Percentiles rank a stretch among this genome's conserved stretches.
phyloP scores from a whole-genome alignment of 129 eudicot genomes.

The Apium graveolens region DNA sequence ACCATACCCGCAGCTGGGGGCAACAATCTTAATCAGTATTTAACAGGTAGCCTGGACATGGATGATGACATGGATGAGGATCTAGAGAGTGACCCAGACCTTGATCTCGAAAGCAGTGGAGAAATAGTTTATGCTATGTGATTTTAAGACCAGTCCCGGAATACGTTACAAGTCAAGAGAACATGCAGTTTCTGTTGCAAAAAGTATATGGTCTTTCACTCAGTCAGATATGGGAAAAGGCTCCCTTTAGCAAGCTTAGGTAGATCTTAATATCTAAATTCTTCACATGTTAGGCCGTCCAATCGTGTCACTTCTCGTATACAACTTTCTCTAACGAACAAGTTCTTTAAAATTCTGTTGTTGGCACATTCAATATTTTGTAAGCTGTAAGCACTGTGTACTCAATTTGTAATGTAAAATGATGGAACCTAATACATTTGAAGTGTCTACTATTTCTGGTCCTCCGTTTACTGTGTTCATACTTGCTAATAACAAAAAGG shows the following conservation, averaged over 20 bases:
- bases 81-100: conserved; percentile 78
- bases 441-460: not conserved
- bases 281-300: not conserved
- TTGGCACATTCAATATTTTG: not conserved
- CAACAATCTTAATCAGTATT: conserved; percentile 53
- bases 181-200: not conserved
- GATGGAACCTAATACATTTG: not conserved
- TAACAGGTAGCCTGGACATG: conserved; percentile 74
- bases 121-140: conserved; percentile 91
- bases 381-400: not conserved
- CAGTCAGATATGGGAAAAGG: not conserved
- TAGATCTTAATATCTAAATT: not conserved
- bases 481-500: not conserved
- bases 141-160: not conserved
- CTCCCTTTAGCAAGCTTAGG: not conserved
- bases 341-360: not conserved
- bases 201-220: not conserved
- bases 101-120: conserved; percentile 90
- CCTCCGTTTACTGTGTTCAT: not conserved
- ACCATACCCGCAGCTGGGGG: conserved; percentile 74
- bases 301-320: not conserved
- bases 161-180: not conserved
- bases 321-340: not conserved
- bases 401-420: not conserved
- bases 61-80: conserved; percentile 96